Percentiles rank a stretch among this genome's conserved stretches.
phyloP scores from a whole-genome alignment of 306 rosid species.

The Ziziphus jujuba region DNA sequence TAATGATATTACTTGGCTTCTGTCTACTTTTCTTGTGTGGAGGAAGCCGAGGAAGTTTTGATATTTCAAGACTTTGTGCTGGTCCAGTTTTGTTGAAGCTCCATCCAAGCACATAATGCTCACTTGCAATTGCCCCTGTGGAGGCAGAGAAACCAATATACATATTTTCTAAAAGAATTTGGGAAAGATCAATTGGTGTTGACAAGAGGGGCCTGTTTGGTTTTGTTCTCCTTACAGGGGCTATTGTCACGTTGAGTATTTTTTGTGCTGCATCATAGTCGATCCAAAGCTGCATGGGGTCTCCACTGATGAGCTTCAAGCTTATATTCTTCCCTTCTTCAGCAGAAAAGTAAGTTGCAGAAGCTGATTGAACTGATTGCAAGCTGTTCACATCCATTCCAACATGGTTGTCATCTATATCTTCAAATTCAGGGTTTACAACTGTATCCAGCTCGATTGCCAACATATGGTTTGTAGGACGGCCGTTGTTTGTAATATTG shows the following conservation, averaged over 20 bases:
- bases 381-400: conserved; percentile 26
- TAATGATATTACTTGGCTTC: not conserved
- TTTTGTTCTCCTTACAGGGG: not conserved
- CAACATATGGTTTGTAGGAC: conserved; percentile 7
- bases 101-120: conserved; percentile 37
- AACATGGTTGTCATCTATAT: conserved; percentile 22
- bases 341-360: conserved; percentile 1
- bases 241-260: not conserved
- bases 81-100: conserved; percentile 32
- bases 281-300: conserved; percentile 14
- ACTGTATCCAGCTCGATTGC: conserved; percentile 25
- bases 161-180: conserved; percentile 17
- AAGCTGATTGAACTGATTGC: not conserved
- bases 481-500: not conserved
- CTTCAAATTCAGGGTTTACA: not conserved
- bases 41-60: conserved; percentile 20
- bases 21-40: not conserved
- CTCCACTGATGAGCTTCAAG: conserved; percentile 16
- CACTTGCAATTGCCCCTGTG: conserved; percentile 12
- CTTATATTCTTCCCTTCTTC: too few species aligned
- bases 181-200: conserved; percentile 11
- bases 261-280: not conserved
- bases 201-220: not conserved
- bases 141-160: conserved; percentile 39
- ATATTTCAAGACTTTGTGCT: conserved; percentile 23